Evolutionary conservation across 306 rosid genomes (phyloP), one percentile per base, ranked within the genome.

Genomic region (Alnus rubra): DNA sequence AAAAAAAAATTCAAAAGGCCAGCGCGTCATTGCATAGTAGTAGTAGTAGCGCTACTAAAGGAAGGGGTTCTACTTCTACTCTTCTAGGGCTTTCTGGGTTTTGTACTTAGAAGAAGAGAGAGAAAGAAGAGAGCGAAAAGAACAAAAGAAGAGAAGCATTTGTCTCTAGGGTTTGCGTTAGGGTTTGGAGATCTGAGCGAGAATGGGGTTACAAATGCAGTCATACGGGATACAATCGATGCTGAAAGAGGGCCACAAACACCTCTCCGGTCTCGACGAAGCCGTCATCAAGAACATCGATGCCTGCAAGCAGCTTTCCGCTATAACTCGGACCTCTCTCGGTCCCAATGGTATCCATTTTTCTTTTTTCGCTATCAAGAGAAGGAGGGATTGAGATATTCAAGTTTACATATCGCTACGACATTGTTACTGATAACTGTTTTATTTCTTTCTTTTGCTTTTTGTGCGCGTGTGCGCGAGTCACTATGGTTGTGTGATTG

Each of bases 161-260:
- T 39, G 54, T 7, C 35, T 28, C 37, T 28, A 9, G 83, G 69
- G 59, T 72, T 79, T 6, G 42, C 13, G 23, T 5, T 72, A 31
- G 73, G 37, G 7, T 53, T 18, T 19, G 73, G 44, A 37, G 31
- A 47, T 49, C 75, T 49, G 59, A 31, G 12, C 2, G 76, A 74
- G 44, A 16, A 84, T 79, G 92, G 90, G 93, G 28, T 84, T 88
- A 79, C 83, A 78, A 85, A 76, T 90, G 75, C 91, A 82, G 82
- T 73, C 92, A 10, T 89, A 89, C 71, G 98, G 98, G 44, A 83
- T 94, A 3, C 98, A 92, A 76, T 86, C 98, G 0, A 92, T 95
- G 98, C 88, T 95, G 8, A 95, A 95, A 83, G 98, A 95, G 64
- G 98, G 98, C 7, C 92, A 92, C 90, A 92, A 87, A 71, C 96